Evolutionary conservation across 2,329 filamentous ascomycete genomes (phyloP).

Genomic region (Bipolaris bicolor): DNA sequence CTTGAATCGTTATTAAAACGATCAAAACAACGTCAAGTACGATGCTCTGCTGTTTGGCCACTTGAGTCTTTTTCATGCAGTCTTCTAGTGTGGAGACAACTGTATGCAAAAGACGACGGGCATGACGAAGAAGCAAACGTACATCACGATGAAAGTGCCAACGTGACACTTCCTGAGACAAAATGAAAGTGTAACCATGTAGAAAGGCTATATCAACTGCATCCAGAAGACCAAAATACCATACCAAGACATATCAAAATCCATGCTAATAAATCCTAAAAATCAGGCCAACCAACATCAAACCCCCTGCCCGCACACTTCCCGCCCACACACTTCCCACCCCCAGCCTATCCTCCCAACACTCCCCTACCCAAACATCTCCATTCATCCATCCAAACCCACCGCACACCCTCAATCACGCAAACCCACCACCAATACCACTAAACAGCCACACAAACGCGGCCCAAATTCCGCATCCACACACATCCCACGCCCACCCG

Average conservation of each 20-base stretch:
- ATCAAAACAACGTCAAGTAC: background rate
- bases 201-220: background rate
- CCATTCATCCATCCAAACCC: too few relatives aligned
- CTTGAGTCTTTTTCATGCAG: background rate
- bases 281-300: too few relatives aligned
- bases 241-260: background rate
- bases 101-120: background rate
- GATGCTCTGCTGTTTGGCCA: background rate
- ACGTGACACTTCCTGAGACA: background rate
- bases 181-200: background rate
- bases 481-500: too few relatives aligned
- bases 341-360: too few relatives aligned
- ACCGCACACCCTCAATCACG: too few relatives aligned
- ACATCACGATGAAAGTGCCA: background rate
- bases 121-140: background rate
- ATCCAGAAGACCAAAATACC: background rate
- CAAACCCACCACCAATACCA: too few relatives aligned
- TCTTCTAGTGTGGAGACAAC: background rate
- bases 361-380: too few relatives aligned
- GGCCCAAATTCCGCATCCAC: too few relatives aligned
- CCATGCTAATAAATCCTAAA: too few relatives aligned
- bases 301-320: too few relatives aligned
- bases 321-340: too few relatives aligned
- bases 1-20: background rate
- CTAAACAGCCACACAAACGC: too few relatives aligned